These are phyloP conservation scores for Boletus tomentosulus DNA, from an alignment of 768 basidiomycete genomes.

Conservation along the genomic window DNA sequence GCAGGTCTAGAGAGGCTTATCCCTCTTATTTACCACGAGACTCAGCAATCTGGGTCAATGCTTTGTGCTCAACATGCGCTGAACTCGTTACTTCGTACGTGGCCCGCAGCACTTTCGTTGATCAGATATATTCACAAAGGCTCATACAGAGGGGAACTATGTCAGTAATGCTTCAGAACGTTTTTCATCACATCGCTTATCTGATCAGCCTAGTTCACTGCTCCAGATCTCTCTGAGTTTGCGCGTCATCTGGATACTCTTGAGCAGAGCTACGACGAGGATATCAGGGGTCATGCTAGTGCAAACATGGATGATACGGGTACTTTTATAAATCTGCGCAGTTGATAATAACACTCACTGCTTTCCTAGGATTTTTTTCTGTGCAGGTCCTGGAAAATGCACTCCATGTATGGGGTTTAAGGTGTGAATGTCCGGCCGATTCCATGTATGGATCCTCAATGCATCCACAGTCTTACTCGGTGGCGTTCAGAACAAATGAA, in stretches of 20 bases:
- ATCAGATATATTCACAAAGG: conserved; percentile 35
- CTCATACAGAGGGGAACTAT: conserved; percentile 42
- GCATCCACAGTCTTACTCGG: conserved; percentile 51
- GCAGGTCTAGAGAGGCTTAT: conserved; percentile 52
- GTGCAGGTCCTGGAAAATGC: conserved; percentile 86
- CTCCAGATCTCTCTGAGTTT: conserved; percentile 74
- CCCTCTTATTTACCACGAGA: conserved; percentile 70
- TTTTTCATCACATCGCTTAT: conserved; percentile 7
- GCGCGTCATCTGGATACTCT: conserved; percentile 64
- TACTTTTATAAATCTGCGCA: conserved; percentile 16
- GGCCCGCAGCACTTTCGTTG: conserved; percentile 33
- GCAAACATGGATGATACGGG: conserved; percentile 94
- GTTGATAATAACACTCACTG: background rate
- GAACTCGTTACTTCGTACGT: conserved; percentile 70
- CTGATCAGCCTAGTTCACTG: conserved; percentile 54
- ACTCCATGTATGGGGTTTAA: conserved; percentile 78
- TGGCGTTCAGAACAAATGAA: conserved; percentile 86
- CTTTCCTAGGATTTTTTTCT: conserved; percentile 76
- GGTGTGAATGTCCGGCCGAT: conserved; percentile 39
- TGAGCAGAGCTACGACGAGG: conserved; percentile 56
- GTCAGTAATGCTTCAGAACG: conserved; percentile 32
- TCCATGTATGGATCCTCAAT: conserved; percentile 5
- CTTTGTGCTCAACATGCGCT: conserved; percentile 86
- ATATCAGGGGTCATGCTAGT: conserved; percentile 43
- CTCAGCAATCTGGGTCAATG: conserved; percentile 73